These are phyloP conservation scores for Mycena belliarum DNA, from an alignment of 768 basidiomycete species.

Conservation along the genomic window DNA sequence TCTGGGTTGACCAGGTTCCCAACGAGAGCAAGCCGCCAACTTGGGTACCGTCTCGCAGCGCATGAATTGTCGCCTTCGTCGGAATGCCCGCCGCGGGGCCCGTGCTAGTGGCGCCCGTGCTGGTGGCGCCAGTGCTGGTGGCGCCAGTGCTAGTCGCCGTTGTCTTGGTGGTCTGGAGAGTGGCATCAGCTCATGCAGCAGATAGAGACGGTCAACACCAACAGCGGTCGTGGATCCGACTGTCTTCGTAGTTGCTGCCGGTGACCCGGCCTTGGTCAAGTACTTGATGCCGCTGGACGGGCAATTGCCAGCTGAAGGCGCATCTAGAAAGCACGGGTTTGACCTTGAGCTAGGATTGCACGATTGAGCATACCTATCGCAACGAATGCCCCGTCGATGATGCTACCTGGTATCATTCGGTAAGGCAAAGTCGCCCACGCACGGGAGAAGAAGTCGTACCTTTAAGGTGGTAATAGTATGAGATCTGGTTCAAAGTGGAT, in stretches of 20 bases:
- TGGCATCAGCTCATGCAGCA: not conserved
- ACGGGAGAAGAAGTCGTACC: not conserved
- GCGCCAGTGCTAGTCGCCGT: constrained; percentile 17
- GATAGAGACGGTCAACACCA: not conserved
- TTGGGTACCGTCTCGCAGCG: constrained; percentile 40
- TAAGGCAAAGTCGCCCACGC: constrained; percentile 60
- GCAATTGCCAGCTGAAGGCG: constrained; percentile 52
- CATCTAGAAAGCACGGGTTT: constrained; percentile 36
- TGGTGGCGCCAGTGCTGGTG: constrained; percentile 14
- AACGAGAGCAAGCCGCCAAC: constrained; percentile 42
- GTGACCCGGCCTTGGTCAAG: constrained; percentile 49
- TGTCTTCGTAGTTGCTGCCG: constrained; percentile 18
- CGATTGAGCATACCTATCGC: constrained; percentile 48
- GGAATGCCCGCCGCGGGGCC: constrained; percentile 32
- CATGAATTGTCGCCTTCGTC: constrained; percentile 34
- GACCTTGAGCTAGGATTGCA: not conserved
- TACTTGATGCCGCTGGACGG: constrained; percentile 61
- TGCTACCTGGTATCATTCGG: constrained; percentile 63
- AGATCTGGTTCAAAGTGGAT: constrained; percentile 31
- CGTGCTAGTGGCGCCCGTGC: constrained; percentile 12
- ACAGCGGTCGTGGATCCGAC: not conserved
- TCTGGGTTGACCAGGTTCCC: constrained; percentile 51
- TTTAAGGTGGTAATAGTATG: constrained; percentile 12
- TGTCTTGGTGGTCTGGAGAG: not conserved
- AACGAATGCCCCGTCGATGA: constrained; percentile 64